Conservation (phyloP, 768 basidiomycete species). For the Candolleomyces eurysporus region DNA sequence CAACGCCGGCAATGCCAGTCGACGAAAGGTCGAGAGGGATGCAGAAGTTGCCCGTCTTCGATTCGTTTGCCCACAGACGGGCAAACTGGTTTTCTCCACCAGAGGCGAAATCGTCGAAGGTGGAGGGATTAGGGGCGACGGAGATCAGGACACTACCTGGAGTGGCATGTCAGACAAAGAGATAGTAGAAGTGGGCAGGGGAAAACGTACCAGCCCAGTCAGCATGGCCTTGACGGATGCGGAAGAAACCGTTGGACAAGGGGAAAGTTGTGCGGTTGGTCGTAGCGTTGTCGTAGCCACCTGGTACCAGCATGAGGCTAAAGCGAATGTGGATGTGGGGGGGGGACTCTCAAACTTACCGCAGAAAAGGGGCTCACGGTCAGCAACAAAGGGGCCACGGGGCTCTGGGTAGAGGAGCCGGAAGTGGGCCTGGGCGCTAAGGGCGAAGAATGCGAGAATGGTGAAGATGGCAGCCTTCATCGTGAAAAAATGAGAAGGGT, state of each 20-base stretch:
- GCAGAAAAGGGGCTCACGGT: constrained; percentile 58
- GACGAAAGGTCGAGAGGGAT: constrained; percentile 58
- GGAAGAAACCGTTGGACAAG: constrained; percentile 57
- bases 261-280: constrained; percentile 68
- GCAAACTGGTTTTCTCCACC: constrained; percentile 30
- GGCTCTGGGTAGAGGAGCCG: constrained; percentile 68
- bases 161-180: constrained; percentile 2
- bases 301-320: constrained; percentile 28
- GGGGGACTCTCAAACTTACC: constrained; percentile 35
- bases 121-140: constrained; percentile 57
- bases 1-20: constrained; percentile 41
- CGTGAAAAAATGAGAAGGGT: not conserved
- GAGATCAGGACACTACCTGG: constrained; percentile 54
- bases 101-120: constrained; percentile 57
- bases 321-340: too few species aligned
- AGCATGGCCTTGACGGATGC: constrained; percentile 57
- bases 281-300: constrained; percentile 55
- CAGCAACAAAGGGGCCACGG: constrained; percentile 64
- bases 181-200: not conserved
- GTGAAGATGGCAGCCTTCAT: constrained; percentile 26
- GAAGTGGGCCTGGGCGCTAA: constrained; percentile 69
- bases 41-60: constrained; percentile 58
- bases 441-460: constrained; percentile 25
- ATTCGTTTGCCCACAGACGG: constrained; percentile 45
- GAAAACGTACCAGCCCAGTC: constrained; percentile 46